Base-by-base conservation (phyloP, 1,139 yeast genomes). In the Blastobotrys aristatus region DNA sequence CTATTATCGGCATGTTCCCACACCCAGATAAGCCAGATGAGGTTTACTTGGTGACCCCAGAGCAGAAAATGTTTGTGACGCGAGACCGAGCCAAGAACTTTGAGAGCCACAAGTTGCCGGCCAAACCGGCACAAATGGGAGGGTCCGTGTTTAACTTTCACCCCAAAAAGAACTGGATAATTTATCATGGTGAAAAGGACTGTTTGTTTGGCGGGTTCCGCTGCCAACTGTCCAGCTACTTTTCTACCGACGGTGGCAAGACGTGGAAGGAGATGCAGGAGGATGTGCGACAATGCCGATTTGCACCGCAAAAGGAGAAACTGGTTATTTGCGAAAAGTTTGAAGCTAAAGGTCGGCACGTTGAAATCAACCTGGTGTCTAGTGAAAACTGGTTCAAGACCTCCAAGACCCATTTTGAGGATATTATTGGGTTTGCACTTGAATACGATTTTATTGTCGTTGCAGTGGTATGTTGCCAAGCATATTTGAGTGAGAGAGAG, bases 391-490 rank as follows among this genome's bases (percentile, higher is more conserved):
- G 67, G 52, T 85, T 85, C 64, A 37, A 24, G 18, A 21, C 8
- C 20, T 22, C 41, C 11, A 61, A 70, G 14, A 63, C 64, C 0
- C 57, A 73, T 3, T 80, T 78, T 57, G 77, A 77, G 1, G 67
- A 71, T 29, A 75, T 81, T 43, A 74, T 82, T 43, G 94, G 90
- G 0, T 80, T 78, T 57, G 85, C 89, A 7, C 65, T 77, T 10
- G 77, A 80, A 26, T 77, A 86, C 2, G 80, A 78, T 34, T 92
- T 76, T 60, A 72, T 85, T 27, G 77, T 90, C 33, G 85, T 82
- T 43, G 96, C 96, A 0, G 68, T 73, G 2, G 70, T 82, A 5
- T 58, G 67, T 44, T 64, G 65, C 13, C n/a, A n/a, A n/a, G n/a
- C 13, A 18, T 39, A 8, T 20, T 16, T 13, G 11, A 11, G 10